These are phyloP conservation scores for Pseudevernia furfuracea DNA, from an alignment of 495 filamentous ascomycete species.

Conservation along the genomic window DNA sequence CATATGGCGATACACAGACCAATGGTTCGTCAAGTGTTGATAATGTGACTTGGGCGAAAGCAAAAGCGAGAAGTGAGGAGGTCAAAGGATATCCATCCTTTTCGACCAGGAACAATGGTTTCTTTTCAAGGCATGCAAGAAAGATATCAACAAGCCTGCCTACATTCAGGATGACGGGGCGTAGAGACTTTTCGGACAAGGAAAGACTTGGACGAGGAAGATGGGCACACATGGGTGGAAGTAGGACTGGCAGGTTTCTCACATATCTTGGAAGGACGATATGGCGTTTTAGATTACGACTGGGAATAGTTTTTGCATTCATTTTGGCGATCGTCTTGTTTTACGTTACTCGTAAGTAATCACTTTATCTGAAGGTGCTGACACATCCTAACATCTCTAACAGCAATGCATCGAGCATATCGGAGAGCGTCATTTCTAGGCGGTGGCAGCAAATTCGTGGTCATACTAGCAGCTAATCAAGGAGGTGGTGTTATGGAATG, in stretches of 20 bases:
- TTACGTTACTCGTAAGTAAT: conserved; percentile 57
- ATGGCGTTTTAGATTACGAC: conserved; percentile 50
- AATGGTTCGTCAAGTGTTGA: conserved; percentile 37
- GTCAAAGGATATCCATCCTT: conserved; percentile 76
- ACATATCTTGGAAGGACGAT: conserved; percentile 37
- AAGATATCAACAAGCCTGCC: conserved; percentile 67
- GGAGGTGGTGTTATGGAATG: conserved; percentile 98
- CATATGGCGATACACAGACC: conserved; percentile 28
- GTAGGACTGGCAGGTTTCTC: conserved; percentile 28
- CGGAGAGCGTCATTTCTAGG: conserved; percentile 55
- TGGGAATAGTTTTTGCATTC: conserved; percentile 51
- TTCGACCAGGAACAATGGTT: conserved; percentile 67
- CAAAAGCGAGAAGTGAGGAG: conserved; percentile 69
- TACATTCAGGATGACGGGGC: conserved; percentile 45
- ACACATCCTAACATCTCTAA: conserved; percentile 17
- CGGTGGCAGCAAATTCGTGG: conserved; percentile 83
- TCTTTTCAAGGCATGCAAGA: conserved; percentile 72
- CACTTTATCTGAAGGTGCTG: too few relatives aligned
- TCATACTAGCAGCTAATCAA: conserved; percentile 88
- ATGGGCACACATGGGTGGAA: conserved; percentile 33
- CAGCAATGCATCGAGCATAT: conserved; percentile 41
- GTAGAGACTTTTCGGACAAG: conserved; percentile 58
- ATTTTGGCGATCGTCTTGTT: conserved; percentile 58
- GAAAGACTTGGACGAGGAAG: conserved; percentile 58
- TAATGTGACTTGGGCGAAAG: conserved; percentile 68